phyloP scores from a whole-genome alignment of 768 basidiomycete genomes.

The Cystobasidiopsis lactophilus region DNA sequence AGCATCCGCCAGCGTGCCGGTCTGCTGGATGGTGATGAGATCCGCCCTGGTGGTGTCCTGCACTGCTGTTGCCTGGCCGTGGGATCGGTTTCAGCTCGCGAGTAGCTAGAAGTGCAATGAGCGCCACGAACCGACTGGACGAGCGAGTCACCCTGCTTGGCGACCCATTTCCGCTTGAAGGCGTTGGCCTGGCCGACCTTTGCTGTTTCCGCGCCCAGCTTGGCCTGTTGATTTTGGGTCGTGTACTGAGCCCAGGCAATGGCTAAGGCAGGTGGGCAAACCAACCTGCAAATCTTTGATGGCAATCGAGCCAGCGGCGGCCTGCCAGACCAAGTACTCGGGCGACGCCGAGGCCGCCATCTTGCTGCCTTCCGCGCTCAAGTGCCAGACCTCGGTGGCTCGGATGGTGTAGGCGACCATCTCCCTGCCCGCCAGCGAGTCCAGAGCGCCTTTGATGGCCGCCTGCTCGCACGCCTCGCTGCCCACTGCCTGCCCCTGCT shows the following conservation, averaged over 20 bases:
- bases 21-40: slow-evolving; percentile 1
- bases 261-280: background rate
- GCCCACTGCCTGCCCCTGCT: slow-evolving; percentile 7
- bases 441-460: slow-evolving; percentile 66
- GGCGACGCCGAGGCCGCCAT: slow-evolving; percentile 69
- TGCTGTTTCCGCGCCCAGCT: slow-evolving; percentile 63
- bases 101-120: background rate
- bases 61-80: background rate
- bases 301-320: slow-evolving; percentile 31
- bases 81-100: background rate
- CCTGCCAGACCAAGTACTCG: slow-evolving; percentile 83
- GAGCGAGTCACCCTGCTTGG: slow-evolving; percentile 63
- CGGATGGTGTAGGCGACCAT: slow-evolving; percentile 65
- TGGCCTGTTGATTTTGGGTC: slow-evolving; percentile 12
- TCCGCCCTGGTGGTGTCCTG: slow-evolving; percentile 8
- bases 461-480: slow-evolving; percentile 34
- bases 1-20: background rate
- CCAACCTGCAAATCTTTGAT: background rate
- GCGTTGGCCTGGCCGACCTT: slow-evolving; percentile 88
- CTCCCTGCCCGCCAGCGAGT: slow-evolving; percentile 74
- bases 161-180: slow-evolving; percentile 94
- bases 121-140: slow-evolving; percentile 44
- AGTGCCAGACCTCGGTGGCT: slow-evolving; percentile 46
- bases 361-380: slow-evolving; percentile 61
- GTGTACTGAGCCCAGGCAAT: background rate